phyloP scores from a whole-genome alignment of 2,329 filamentous ascomycete genomes.

The Cladosporium sp. region DNA sequence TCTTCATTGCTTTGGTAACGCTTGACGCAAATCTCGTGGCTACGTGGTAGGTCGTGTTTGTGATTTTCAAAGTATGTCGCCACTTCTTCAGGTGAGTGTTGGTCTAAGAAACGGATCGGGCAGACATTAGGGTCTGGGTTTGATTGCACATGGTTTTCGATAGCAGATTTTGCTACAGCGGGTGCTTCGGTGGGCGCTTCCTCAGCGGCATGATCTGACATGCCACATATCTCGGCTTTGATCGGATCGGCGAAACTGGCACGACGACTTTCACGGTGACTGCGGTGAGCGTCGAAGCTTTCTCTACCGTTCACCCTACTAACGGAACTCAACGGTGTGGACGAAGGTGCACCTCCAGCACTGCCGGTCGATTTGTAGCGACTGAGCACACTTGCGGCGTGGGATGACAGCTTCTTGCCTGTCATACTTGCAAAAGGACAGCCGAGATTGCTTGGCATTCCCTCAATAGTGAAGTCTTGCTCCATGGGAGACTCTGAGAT shows the following conservation, averaged over 20 bases:
- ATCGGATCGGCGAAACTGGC: constrained; percentile 32
- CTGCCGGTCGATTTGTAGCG: constrained; percentile 29
- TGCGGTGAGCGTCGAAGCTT: constrained; percentile 29
- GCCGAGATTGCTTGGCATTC: constrained; percentile 71
- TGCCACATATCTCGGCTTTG: constrained; percentile 33
- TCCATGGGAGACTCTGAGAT: constrained; percentile 55
- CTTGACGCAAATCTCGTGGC: constrained; percentile 87
- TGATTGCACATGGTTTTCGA: constrained; percentile 17
- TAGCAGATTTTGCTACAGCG: constrained; percentile 13
- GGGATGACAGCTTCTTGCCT: constrained; percentile 35
- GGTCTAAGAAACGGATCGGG: constrained; percentile 86
- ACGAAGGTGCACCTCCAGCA: constrained; percentile 17
- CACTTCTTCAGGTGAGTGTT: constrained; percentile 89
- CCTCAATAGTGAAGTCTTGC: constrained; percentile 84
- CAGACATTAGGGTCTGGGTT: constrained; percentile 58
- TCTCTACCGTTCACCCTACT: constrained; percentile 39
- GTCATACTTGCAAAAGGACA: constrained; percentile 70
- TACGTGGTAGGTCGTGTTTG: constrained; percentile 90
- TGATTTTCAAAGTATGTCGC: constrained; percentile 91
- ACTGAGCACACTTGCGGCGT: constrained; percentile 38
- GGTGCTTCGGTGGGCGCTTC: constrained; percentile 2
- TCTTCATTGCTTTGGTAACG: constrained; percentile 84
- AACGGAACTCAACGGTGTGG: constrained; percentile 23
- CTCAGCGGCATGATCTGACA: constrained; percentile 25
- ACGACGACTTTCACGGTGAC: constrained; percentile 25